Percentiles rank a stretch among this genome's conserved stretches.
phyloP scores from a whole-genome alignment of 2,329 filamentous ascomycete species.

The Fusarium temperatum region DNA sequence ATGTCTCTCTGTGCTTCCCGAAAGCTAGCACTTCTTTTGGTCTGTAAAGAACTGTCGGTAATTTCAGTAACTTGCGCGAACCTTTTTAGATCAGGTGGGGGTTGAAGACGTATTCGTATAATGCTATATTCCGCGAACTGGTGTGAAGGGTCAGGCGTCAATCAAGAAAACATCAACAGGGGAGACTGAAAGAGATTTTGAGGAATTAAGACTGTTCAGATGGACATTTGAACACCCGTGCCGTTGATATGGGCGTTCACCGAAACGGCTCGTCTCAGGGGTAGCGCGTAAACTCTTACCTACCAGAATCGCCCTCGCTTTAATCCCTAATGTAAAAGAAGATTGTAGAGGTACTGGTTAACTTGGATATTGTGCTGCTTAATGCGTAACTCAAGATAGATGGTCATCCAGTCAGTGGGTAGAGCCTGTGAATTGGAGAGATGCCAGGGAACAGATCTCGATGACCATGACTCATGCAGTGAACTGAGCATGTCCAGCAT shows the following conservation, averaged over 20 bases:
- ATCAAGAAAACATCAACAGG: background rate
- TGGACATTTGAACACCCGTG: background rate
- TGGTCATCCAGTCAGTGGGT: background rate
- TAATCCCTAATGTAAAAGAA: too few species aligned
- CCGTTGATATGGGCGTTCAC: background rate
- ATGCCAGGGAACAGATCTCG: background rate
- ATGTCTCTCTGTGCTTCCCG: background rate
- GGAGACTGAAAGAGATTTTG: background rate
- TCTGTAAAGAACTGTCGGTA: too few species aligned
- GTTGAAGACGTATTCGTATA: too few species aligned
- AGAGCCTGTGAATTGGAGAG: background rate
- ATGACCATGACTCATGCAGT: rapidly evolving
- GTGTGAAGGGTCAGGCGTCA: background rate
- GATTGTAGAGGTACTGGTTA: too few species aligned
- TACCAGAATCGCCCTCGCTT: too few species aligned
- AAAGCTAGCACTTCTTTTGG: too few species aligned
- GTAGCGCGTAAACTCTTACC: background rate
- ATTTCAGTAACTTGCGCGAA: too few species aligned
- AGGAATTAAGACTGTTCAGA: background rate
- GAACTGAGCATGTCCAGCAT: background rate
- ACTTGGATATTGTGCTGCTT: too few species aligned
- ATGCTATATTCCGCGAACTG: background rate
- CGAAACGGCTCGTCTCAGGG: background rate
- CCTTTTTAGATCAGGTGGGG: too few species aligned
- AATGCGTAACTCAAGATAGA: background rate